Conservation (phyloP, 2,329 filamentous ascomycete genomes). For the Botrytis porri region DNA sequence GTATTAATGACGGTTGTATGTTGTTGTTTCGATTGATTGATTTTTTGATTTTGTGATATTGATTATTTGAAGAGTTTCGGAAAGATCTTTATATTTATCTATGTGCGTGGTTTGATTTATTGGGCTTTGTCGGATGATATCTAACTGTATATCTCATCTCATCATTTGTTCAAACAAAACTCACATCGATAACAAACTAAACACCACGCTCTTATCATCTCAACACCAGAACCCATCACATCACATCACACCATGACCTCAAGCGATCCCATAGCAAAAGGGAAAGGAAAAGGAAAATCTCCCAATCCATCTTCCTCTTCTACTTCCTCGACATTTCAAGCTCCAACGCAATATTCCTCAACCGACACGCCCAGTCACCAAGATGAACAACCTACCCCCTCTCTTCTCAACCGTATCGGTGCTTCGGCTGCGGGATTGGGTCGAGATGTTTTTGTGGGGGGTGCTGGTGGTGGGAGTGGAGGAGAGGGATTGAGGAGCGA, state of each 20-base stretch:
- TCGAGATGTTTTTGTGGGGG: slow-evolving; percentile 36
- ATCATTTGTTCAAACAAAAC: background rate
- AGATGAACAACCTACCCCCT: slow-evolving; percentile 19
- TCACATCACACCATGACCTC: background rate
- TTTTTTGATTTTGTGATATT: background rate
- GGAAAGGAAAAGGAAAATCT: background rate
- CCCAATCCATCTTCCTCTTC: background rate
- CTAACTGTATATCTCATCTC: too few relatives aligned
- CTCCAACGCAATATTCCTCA: background rate
- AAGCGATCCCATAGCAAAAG: background rate
- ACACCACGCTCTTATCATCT: background rate
- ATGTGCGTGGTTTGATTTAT: background rate
- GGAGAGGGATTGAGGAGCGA: slow-evolving; percentile 26
- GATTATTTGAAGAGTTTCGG: background rate
- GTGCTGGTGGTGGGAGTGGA: slow-evolving; percentile 21
- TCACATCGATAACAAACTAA: background rate
- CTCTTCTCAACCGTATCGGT: slow-evolving; percentile 32
- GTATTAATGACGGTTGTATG: background rate
- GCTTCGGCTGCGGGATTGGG: slow-evolving; percentile 40
- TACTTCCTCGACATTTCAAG: background rate
- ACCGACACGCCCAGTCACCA: background rate
- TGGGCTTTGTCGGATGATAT: background rate
- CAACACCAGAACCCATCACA: background rate
- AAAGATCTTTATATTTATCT: background rate
- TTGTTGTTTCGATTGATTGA: background rate